Evolutionary conservation across 257 asterid species (phyloP).

Genomic region (Sherardia arvensis): DNA sequence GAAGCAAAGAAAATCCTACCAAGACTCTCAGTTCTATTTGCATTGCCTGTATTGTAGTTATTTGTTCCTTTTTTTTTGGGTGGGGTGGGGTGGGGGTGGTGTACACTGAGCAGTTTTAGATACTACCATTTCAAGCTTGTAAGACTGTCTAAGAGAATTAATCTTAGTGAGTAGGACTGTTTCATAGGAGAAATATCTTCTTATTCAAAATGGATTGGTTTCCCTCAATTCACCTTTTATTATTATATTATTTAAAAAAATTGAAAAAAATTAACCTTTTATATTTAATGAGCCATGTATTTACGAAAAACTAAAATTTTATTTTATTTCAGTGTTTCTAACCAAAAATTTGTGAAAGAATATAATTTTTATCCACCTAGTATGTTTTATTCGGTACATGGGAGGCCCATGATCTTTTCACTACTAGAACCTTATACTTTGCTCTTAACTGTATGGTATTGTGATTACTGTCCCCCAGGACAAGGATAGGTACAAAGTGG

Average conservation of each 20-base stretch:
- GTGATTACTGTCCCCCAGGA: conserved; percentile 60
- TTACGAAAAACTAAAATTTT: too few species aligned
- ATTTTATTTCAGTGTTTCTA: not conserved
- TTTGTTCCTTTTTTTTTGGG: not conserved
- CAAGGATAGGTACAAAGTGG: conserved; percentile 62
- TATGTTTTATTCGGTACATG: conserved; percentile 33
- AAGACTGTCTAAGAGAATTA: not conserved
- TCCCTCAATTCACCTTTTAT: not conserved
- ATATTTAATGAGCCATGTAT: not conserved
- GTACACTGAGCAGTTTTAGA: not conserved
- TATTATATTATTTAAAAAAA: too few species aligned
- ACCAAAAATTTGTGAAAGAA: not conserved
- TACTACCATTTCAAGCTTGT: not conserved
- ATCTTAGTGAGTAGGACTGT: not conserved
- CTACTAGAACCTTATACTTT: conserved; percentile 80
- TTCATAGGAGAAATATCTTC: not conserved
- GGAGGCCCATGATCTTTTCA: conserved; percentile 84
- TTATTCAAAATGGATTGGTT: not conserved
- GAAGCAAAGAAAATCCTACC: not conserved
- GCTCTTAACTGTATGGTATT: conserved; percentile 66
- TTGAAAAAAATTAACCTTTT: too few species aligned
- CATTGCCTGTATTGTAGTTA: not conserved
- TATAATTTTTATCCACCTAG: conserved; percentile 9
- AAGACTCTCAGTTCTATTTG: not conserved
- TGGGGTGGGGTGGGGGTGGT: not conserved